Evolutionary conservation across 2,329 filamentous ascomycete species (phyloP), one percentile per base, ranked within the genome.

Genomic region (Neoarthrinium moseri): DNA sequence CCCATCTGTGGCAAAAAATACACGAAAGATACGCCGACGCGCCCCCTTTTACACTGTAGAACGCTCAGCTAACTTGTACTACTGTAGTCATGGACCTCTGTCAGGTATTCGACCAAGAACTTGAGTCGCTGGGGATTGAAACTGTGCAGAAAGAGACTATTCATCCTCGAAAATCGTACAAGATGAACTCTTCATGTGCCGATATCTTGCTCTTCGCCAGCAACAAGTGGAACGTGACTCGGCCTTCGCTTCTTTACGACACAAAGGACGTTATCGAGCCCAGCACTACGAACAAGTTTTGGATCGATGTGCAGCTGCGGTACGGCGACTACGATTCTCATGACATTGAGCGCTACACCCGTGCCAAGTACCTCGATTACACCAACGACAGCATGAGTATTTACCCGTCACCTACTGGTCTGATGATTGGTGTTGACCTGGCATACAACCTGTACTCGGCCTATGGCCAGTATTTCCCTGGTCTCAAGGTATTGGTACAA

Each of bases 1-100:
- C 95, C 43, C 94, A 99, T 81, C 84, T 99, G 75, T 99, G 94
- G 94, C 94, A 99, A 68, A 99, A 99, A 77, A 97, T 99, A 37
- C 95, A 99, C 68, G 94, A n/a, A n/a, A n/a, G n/a, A 99, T 69
- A 95, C n/a, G n/a, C n/a, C n/a, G n/a, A n/a, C n/a, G n/a, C n/a
- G n/a, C n/a, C n/a, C n/a, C n/a, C n/a, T n/a, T n/a, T n/a, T n/a
- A n/a, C n/a, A 11, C 4, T 13, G 33, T 13, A 20, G 15, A 20
- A 35, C n/a, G 17, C 12, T 5, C 1, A 6, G 12, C 35, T 38
- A 41, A 30, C n/a, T 6, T 17, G 8, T 38, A 15, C 15, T 41
- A 30, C 20, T 21, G 38, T 42, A 12, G 92, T 96, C 26, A 99
- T 99, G 94, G 94, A 99, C 76, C 70, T 99, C 61, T 97, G 94